phyloP scores from a whole-genome alignment of 192 early-diverging fungal species.

The Geranomyces variabilis region DNA sequence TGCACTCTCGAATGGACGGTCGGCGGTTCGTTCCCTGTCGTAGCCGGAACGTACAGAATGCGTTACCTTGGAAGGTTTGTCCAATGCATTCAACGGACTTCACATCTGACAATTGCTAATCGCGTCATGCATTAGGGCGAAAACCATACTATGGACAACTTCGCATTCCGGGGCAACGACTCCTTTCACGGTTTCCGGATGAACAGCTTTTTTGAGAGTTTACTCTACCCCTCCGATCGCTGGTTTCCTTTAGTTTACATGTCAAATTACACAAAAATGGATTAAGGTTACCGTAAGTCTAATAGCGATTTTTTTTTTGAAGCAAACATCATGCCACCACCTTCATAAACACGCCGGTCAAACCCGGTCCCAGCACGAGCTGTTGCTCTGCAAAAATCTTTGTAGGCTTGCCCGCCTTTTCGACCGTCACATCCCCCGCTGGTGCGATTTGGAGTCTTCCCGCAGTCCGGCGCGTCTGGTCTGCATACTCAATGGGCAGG shows the following conservation, averaged over 20 bases:
- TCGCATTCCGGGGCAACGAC: conserved; percentile 23
- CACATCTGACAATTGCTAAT: not conserved
- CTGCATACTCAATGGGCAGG: conserved; percentile 17
- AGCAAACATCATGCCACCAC: too few species aligned
- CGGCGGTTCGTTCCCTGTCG: not conserved
- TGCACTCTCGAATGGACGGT: not conserved
- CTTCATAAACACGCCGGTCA: conserved; percentile 33
- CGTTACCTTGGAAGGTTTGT: conserved; percentile 36
- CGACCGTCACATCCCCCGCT: conserved; percentile 5
- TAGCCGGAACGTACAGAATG: conserved; percentile 48
- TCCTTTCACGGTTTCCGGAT: conserved; percentile 9
- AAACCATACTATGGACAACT: conserved; percentile 19
- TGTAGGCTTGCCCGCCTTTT: not conserved
- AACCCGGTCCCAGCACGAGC: conserved; percentile 19
- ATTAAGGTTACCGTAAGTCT: too few species aligned
- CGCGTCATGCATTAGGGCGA: not conserved
- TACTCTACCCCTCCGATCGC: too few species aligned
- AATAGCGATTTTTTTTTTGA: too few species aligned
- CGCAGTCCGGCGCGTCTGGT: not conserved
- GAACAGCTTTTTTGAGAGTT: too few species aligned
- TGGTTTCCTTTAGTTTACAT: not conserved
- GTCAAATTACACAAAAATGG: too few species aligned
- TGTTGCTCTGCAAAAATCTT: conserved; percentile 30
- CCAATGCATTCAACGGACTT: not conserved
- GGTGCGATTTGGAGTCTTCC: conserved; percentile 30